These are phyloP conservation scores for Flueggea neowawraea DNA, from an alignment of 441 rosid genomes.

Conservation along the genomic window DNA sequence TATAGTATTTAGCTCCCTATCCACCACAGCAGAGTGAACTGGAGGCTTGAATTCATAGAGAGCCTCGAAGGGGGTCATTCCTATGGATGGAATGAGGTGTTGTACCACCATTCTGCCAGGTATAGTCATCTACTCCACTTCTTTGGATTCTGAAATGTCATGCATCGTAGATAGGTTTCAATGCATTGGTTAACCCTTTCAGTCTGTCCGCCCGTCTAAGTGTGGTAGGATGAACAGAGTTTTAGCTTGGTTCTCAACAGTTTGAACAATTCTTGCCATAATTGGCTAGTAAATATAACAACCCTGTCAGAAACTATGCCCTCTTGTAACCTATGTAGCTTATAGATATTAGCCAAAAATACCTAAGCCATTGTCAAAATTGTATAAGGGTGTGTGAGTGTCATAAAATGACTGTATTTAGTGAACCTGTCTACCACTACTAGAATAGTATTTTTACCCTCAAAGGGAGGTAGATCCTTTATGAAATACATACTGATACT, in stretches of 20 bases:
- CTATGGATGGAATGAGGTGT: too few species aligned
- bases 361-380: too few species aligned
- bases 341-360: background rate
- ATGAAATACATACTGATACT: background rate
- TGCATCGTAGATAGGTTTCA: too few species aligned
- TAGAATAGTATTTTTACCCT: background rate
- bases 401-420: background rate
- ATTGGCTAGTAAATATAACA: background rate
- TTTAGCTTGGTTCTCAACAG: background rate
- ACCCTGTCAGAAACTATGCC: too few species aligned
- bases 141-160: too few species aligned
- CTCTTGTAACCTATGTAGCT: constrained; percentile 8
- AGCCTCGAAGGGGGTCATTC: too few species aligned
- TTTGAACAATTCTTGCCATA: too few species aligned
- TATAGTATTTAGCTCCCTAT: too few species aligned
- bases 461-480: background rate
- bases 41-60: too few species aligned
- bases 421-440: background rate
- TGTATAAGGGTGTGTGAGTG: background rate
- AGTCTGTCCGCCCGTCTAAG: background rate
- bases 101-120: too few species aligned
- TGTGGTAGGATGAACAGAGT: background rate
- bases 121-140: too few species aligned
- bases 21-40: too few species aligned
- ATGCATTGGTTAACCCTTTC: background rate